Conservation (phyloP, 139 green algal genomes). For the Micromonas commoda region DNA sequence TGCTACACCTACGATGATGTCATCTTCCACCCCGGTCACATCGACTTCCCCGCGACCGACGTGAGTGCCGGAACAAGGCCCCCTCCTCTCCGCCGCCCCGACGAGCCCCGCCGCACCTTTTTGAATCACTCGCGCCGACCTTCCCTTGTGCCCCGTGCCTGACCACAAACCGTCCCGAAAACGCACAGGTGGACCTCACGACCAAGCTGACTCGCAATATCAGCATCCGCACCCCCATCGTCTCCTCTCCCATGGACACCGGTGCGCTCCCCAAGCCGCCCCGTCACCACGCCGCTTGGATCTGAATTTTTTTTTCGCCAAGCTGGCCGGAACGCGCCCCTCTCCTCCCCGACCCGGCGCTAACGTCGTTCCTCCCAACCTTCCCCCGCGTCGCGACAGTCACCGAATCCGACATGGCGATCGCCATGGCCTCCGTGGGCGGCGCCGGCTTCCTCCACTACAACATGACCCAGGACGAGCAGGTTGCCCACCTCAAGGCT, state of each 20-base stretch:
- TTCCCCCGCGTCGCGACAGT: constrained; percentile 77
- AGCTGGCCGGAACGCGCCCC: too few relatives aligned
- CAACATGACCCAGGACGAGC: constrained; percentile 87
- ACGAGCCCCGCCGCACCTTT: too few relatives aligned
- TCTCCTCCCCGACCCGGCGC: too few relatives aligned
- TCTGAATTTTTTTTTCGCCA: too few relatives aligned
- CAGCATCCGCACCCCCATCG: constrained; percentile 71
- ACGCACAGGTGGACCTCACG: constrained; percentile 69
- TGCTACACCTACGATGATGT: constrained; percentile 98
- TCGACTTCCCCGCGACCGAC: constrained; percentile 89
- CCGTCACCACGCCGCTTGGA: too few relatives aligned
- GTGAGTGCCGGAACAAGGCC: constrained; percentile 37
- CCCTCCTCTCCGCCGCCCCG: too few relatives aligned
- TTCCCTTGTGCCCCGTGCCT: too few relatives aligned
- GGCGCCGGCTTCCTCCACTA: constrained; percentile 97
- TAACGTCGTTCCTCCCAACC: too few relatives aligned
- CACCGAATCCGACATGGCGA: constrained; percentile 91
- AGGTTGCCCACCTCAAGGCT: constrained; percentile 59
- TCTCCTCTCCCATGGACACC: constrained; percentile 93
- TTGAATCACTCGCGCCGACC: too few relatives aligned
- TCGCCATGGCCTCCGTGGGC: constrained; percentile 88
- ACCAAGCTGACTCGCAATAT: constrained; percentile 79
- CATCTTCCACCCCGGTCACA: constrained; percentile 96
- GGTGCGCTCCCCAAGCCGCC: too few relatives aligned
- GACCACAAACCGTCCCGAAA: too few relatives aligned